Conservation (phyloP, 345 rosid genomes). For the Eucalyptus curtisii region DNA sequence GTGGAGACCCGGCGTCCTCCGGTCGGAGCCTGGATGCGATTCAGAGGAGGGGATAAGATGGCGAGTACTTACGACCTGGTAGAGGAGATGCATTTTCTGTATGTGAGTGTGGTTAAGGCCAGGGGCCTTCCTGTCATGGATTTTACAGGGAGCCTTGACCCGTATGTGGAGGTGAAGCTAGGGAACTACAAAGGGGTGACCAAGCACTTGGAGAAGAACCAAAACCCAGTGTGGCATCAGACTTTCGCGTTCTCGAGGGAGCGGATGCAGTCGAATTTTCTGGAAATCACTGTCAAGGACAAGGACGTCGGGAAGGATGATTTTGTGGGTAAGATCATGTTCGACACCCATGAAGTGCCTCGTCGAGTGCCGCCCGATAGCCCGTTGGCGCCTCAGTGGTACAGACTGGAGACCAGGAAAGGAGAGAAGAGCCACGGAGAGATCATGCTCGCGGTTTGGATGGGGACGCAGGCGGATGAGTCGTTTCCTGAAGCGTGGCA, state of each 20-base stretch:
- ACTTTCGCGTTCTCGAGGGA: conserved; percentile 91
- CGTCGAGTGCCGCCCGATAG: conserved; percentile 83
- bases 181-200: conserved; percentile 90
- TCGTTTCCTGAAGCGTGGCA: conserved; percentile 96
- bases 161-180: conserved; percentile 87
- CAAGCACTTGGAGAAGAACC: conserved; percentile 74
- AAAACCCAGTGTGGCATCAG: conserved; percentile 79
- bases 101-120: conserved; percentile 86
- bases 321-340: conserved; percentile 42
- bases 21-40: conserved; percentile 55
- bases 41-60: conserved; percentile 63
- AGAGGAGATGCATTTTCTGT: conserved; percentile 84
- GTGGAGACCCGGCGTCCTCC: conserved; percentile 89
- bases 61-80: conserved; percentile 81
- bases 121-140: conserved; percentile 82
- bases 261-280: conserved; percentile 52
- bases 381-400: conserved; percentile 97
- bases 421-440: conserved; percentile 64
- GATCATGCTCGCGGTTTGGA: conserved; percentile 95
- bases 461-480: conserved; percentile 98
- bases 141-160: conserved; percentile 79
- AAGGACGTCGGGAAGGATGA: conserved; percentile 79
- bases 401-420: conserved; percentile 51
- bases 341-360: conserved; percentile 71
- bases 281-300: conserved; percentile 77